phyloP scores from a whole-genome alignment of 495 filamentous ascomycete species.

The Copromyces sp. region DNA sequence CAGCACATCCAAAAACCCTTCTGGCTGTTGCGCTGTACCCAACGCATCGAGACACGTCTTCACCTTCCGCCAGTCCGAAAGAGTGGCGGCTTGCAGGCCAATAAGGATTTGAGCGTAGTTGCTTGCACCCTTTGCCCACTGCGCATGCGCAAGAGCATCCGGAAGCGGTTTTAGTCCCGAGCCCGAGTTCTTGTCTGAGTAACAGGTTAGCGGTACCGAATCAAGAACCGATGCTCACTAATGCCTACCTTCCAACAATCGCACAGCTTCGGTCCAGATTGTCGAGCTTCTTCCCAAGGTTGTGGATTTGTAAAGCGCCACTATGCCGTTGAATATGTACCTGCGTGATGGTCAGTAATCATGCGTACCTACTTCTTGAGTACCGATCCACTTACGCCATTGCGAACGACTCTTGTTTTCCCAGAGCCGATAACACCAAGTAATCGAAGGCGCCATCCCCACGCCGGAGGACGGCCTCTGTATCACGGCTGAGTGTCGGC shows the following conservation, averaged over 20 bases:
- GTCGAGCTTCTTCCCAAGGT: constrained; percentile 50
- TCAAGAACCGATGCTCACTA: neutral
- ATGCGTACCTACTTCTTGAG: neutral
- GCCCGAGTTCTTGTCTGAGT: constrained; percentile 20
- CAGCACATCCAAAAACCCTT: constrained; percentile 28
- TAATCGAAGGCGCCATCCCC: constrained; percentile 37
- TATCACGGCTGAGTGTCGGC: constrained; percentile 50
- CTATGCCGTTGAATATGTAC: constrained; percentile 56
- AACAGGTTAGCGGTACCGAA: constrained; percentile 12
- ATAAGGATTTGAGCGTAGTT: constrained; percentile 39
- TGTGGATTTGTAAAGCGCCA: constrained; percentile 50
- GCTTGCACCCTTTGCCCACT: constrained; percentile 33
- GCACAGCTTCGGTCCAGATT: constrained; percentile 33
- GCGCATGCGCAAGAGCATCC: constrained; percentile 30
- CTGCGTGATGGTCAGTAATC: constrained; percentile 35
- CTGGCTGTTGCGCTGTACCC: constrained; percentile 18
- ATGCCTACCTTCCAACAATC: constrained; percentile 16
- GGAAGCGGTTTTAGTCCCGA: constrained; percentile 27
- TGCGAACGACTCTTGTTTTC: constrained; percentile 37
- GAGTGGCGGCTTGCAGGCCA: constrained; percentile 35
- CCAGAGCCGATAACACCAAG: constrained; percentile 40
- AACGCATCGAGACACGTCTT: constrained; percentile 33
- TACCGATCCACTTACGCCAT: constrained; percentile 30
- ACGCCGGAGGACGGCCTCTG: constrained; percentile 40
- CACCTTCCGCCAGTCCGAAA: constrained; percentile 36